Evolutionary conservation across 305 asterid species (phyloP).

Genomic region (Monarda citriodora): DNA sequence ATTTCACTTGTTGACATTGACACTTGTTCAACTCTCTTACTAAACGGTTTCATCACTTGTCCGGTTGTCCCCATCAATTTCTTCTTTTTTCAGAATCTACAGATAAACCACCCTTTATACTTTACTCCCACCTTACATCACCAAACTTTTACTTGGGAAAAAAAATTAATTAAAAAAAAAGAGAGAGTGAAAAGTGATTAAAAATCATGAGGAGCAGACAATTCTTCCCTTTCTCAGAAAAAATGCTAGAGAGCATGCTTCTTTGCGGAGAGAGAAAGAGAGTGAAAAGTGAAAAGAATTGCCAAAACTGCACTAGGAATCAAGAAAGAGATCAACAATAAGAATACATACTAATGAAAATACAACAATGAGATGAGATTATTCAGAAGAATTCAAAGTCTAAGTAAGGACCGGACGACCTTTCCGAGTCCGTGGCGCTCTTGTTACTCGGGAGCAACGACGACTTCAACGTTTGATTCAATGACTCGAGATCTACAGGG

Average conservation of each 20-base stretch:
- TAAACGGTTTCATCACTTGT: conserved; percentile 33
- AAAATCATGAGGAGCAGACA: conserved; percentile 24
- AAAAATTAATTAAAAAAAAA: background rate
- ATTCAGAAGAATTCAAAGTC: conserved; percentile 86
- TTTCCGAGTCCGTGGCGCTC: conserved; percentile 52
- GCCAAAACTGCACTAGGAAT: conserved; percentile 31
- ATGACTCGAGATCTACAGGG: conserved; percentile 60
- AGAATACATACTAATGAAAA: conserved; percentile 24
- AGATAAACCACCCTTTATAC: conserved; percentile 24
- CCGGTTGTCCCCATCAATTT: conserved; percentile 45
- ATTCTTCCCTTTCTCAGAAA: conserved; percentile 25
- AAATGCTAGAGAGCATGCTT: conserved; percentile 28
- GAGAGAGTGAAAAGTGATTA: conserved; percentile 16
- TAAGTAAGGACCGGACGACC: conserved; percentile 81
- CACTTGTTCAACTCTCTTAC: conserved; percentile 33
- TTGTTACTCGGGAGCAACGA: conserved; percentile 49
- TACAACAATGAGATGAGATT: conserved; percentile 17
- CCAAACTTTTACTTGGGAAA: background rate
- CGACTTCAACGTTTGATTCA: conserved; percentile 49
- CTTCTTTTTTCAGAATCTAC: conserved; percentile 30
- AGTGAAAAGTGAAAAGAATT: conserved; percentile 13
- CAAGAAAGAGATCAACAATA: conserved; percentile 12
- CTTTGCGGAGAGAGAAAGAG: conserved; percentile 1
- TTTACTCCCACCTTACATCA: background rate
- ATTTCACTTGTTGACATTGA: conserved; percentile 25